Evolutionary conservation across 2,329 filamentous ascomycete genomes (phyloP).

Genomic region (Grosmannia penicillata): DNA sequence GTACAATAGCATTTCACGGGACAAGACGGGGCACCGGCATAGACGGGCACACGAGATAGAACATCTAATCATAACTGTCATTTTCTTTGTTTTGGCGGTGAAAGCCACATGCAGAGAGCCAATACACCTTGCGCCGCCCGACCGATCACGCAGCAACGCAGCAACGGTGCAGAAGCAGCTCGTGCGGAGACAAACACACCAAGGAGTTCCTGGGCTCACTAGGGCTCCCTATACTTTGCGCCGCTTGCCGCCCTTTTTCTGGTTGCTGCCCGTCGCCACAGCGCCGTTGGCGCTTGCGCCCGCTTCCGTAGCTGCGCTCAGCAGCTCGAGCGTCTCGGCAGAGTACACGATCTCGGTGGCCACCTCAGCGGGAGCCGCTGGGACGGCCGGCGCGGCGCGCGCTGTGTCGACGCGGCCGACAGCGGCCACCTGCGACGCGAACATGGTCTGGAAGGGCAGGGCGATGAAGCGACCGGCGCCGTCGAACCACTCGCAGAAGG

Average conservation of each 20-base stretch:
- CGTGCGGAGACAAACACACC: too few species aligned
- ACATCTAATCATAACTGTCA: too few species aligned
- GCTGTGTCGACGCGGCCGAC: slow-evolving; percentile 54
- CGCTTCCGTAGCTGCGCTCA: slow-evolving; percentile 18
- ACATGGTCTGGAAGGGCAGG: slow-evolving; percentile 62
- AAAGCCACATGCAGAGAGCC: too few species aligned
- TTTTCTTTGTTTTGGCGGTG: too few species aligned
- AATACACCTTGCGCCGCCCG: too few species aligned
- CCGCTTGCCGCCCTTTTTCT: slow-evolving; percentile 28
- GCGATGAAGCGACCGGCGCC: slow-evolving; percentile 55
- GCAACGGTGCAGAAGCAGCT: too few species aligned
- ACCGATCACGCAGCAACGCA: too few species aligned
- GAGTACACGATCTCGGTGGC: slow-evolving; percentile 21
- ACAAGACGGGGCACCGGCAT: too few species aligned
- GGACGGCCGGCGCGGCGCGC: slow-evolving; percentile 25
- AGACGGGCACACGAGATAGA: too few species aligned
- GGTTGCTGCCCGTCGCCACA: slow-evolving; percentile 5
- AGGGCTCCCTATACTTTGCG: slow-evolving; percentile 23
- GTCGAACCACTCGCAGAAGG: slow-evolving; percentile 70
- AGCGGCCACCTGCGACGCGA: slow-evolving; percentile 51
- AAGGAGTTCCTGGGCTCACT: neutral
- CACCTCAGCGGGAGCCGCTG: slow-evolving; percentile 19
- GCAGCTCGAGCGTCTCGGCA: slow-evolving; percentile 32
- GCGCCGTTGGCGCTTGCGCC: neutral
- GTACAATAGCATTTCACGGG: too few species aligned